phyloP scores from a whole-genome alignment of 805 yeast species.

The Metahyphopichia silvanorum region DNA sequence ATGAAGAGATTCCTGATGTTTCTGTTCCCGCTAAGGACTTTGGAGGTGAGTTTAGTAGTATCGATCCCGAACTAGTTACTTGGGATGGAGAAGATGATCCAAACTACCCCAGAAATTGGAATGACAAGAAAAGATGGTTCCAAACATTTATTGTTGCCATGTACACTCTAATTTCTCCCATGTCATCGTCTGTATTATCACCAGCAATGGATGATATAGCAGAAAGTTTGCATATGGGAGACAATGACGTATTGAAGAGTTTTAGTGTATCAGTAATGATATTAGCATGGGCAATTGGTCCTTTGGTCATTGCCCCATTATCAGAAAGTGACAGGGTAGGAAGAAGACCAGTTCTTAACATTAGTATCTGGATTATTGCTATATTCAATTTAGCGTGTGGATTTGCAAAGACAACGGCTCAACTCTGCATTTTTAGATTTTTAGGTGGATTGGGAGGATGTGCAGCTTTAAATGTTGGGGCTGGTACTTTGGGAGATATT shows the following conservation, averaged over 20 bases:
- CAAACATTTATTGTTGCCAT: constrained; percentile 47
- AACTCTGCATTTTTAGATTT: constrained; percentile 57
- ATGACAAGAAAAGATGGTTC: constrained; percentile 33
- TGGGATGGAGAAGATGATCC: constrained; percentile 67
- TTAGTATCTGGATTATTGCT: constrained; percentile 47
- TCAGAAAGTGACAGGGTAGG: constrained; percentile 61
- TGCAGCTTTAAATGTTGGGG: constrained; percentile 67
- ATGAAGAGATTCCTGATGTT: constrained; percentile 20
- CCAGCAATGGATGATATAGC: constrained; percentile 56
- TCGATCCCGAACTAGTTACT: constrained; percentile 66
- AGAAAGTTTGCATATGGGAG: constrained; percentile 39
- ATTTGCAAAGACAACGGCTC: constrained; percentile 55
- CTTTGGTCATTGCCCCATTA: constrained; percentile 63
- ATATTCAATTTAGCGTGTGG: constrained; percentile 60
- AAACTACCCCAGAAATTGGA: constrained; percentile 64
- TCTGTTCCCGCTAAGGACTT: constrained; percentile 35
- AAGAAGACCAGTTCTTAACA: constrained; percentile 51
- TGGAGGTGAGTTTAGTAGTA: constrained; percentile 50
- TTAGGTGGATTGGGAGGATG: constrained; percentile 67
- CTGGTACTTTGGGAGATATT: constrained; percentile 64
- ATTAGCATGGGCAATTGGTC: constrained; percentile 69
- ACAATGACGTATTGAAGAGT: constrained; percentile 39
- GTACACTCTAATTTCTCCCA: constrained; percentile 58
- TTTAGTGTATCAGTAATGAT: constrained; percentile 62
- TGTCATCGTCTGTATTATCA: constrained; percentile 59